Conservation (phyloP, 1,139 yeast species). For the Yamadazyma triangularis region DNA sequence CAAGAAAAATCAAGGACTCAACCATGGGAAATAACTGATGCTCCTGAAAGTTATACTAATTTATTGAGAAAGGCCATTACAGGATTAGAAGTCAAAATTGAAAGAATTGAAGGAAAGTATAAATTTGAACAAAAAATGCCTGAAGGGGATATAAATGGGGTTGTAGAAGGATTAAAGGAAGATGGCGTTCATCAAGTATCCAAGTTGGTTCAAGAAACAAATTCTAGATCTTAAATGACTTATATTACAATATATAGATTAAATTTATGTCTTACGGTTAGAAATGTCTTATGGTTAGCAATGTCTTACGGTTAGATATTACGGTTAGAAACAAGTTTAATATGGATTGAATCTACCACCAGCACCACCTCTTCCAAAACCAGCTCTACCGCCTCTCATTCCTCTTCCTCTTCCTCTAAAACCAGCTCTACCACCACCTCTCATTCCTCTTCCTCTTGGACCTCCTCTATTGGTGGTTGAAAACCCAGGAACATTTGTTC, state of each 20-base stretch:
- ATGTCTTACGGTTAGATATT: too few species aligned
- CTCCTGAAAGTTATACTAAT: slow-evolving; percentile 49
- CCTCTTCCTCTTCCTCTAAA: slow-evolving; percentile 18
- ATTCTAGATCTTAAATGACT: too few species aligned
- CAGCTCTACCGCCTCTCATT: slow-evolving; percentile 17
- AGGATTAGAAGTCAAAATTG: slow-evolving; percentile 55
- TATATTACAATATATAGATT: too few species aligned
- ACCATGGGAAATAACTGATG: slow-evolving; percentile 56
- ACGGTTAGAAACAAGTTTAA: slow-evolving; percentile 1
- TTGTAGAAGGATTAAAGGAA: slow-evolving; percentile 40
- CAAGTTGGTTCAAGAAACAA: slow-evolving; percentile 17
- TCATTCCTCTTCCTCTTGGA: slow-evolving; percentile 15
- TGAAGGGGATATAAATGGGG: slow-evolving; percentile 47
- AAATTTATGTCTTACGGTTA: too few species aligned
- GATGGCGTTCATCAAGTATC: slow-evolving; percentile 23
- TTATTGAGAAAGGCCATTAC: slow-evolving; percentile 50
- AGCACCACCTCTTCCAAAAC: slow-evolving; percentile 5
- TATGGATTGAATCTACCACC: slow-evolving; percentile 4
- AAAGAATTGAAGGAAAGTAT: slow-evolving; percentile 50
- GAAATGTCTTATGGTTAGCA: too few species aligned
- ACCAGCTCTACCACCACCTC: slow-evolving; percentile 6
- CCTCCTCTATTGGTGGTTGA: slow-evolving; percentile 38
- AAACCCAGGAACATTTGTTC: slow-evolving; percentile 78
- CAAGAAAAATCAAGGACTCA: slow-evolving; percentile 40
- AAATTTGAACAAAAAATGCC: slow-evolving; percentile 56